Base-by-base conservation (phyloP, 106 monocot species). In the Narthecium ossifragum region DNA sequence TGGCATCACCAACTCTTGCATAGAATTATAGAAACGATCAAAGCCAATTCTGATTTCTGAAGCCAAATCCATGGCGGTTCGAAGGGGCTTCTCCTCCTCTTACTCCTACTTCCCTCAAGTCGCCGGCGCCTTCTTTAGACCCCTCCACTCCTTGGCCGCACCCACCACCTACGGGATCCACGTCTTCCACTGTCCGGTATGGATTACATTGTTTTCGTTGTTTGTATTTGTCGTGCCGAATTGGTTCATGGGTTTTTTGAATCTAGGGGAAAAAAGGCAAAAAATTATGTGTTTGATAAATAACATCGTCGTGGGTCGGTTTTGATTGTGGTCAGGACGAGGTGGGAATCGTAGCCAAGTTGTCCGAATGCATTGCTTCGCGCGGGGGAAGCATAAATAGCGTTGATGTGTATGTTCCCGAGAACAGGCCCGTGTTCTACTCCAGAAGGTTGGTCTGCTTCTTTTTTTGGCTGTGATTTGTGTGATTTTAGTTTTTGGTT, bases 351-450 rank as follows among this genome's bases (percentile, higher is more conserved):
- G 85, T 98, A 3, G 90, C 90, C 6, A 87, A 74, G 78, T 70
- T 98, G 46, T 78, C 96, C 1, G 90, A 91, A 15, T 79, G 87
- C 69, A 87, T 98, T 32, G 84, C 96, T 0, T 78, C 68, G 32
- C 78, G 79, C 2, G 87, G 84, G 21, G 96, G 84, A 1, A 98
- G 88, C 70, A 82, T 98, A 27, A 70, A 81, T 60, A 61, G 59
- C 64, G 96, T 98, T 8, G 96, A 98, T 30, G 90, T 98, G 45
- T 98, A 87, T 45, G 96, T 91, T 12, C 90, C 96, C 12, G 71
- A 77, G 43, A 60, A 85, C 26, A 91, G 73, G 57, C 73, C 72
- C 4, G 48, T 76, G n/a, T 98, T 98, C 71, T 91, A 98, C 57
- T 90, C 84, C 26, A 59, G 96, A 34, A 87, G 90, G 96, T 98